Evolutionary conservation across 768 basidiomycete species (phyloP).

Genomic region (Auriscalpium microsporum): DNA sequence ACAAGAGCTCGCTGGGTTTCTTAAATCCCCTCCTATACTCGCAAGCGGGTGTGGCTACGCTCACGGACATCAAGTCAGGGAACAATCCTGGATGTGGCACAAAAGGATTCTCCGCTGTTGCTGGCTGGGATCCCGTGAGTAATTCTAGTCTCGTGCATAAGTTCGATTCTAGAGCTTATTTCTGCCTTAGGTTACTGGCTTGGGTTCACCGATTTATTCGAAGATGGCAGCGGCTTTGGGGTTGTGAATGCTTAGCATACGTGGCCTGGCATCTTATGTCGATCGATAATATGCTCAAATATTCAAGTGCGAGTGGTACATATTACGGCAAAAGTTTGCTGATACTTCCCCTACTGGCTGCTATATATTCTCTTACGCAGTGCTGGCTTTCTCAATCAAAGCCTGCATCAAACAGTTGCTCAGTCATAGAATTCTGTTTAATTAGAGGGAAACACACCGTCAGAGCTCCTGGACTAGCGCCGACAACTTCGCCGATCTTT

Average conservation of each 20-base stretch:
- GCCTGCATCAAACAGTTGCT: too few species aligned
- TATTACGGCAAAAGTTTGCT: too few species aligned
- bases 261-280: too few species aligned
- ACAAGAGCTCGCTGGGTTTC: slow-evolving; percentile 15
- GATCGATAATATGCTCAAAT: too few species aligned
- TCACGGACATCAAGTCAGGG: slow-evolving; percentile 1
- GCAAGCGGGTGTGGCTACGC: not conserved
- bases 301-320: too few species aligned
- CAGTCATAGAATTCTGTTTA: too few species aligned
- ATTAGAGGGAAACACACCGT: slow-evolving; percentile 1
- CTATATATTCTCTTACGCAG: too few species aligned
- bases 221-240: slow-evolving; percentile 34
- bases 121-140: slow-evolving; percentile 11
- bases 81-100: slow-evolving; percentile 7
- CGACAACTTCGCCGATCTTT: slow-evolving; percentile 33
- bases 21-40: slow-evolving; percentile 16
- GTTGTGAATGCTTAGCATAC: not conserved
- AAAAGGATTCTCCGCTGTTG: slow-evolving; percentile 9
- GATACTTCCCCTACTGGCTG: too few species aligned
- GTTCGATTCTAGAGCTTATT: not conserved
- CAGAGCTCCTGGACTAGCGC: slow-evolving; percentile 36
- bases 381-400: too few species aligned
- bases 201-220: slow-evolving; percentile 47
- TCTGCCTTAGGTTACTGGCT: slow-evolving; percentile 36
- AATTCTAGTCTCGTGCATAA: not conserved